These are phyloP conservation scores for Macrolepiota fuliginosa DNA, from an alignment of 768 basidiomycete genomes.

Conservation along the genomic window DNA sequence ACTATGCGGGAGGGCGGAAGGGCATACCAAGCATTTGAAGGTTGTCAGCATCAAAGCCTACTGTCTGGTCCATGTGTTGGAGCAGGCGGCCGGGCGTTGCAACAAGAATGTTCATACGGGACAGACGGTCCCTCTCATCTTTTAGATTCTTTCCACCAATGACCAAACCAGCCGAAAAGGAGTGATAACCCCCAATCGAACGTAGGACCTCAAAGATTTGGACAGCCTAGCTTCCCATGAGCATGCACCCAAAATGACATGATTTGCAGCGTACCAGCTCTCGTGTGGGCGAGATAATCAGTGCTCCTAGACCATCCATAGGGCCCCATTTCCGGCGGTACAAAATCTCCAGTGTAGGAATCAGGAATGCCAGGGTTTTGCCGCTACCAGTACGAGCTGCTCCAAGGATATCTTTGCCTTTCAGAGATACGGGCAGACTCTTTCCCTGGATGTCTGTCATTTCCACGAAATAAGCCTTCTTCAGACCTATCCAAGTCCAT, in stretches of 20 bases:
- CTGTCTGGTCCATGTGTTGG: slow-evolving; percentile 98
- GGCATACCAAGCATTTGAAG: slow-evolving; percentile 84
- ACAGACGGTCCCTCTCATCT: slow-evolving; percentile 85
- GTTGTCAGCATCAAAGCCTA: slow-evolving; percentile 89
- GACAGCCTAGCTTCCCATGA: slow-evolving; percentile 61
- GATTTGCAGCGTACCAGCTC: slow-evolving; percentile 64
- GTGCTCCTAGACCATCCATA: slow-evolving; percentile 85
- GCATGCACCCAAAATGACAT: neutral
- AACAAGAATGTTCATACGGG: slow-evolving; percentile 97
- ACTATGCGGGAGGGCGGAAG: neutral
- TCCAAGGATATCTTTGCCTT: slow-evolving; percentile 95
- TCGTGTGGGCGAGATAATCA: slow-evolving; percentile 92
- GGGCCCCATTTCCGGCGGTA: slow-evolving; percentile 93
- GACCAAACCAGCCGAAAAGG: slow-evolving; percentile 91
- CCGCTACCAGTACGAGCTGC: slow-evolving; percentile 95
- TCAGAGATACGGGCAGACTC: slow-evolving; percentile 86
- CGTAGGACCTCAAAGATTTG: slow-evolving; percentile 97
- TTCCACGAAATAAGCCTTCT: slow-evolving; percentile 79
- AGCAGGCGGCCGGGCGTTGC: slow-evolving; percentile 93
- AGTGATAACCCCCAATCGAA: slow-evolving; percentile 88
- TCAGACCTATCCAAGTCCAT: slow-evolving; percentile 55
- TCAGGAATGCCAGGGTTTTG: slow-evolving; percentile 94
- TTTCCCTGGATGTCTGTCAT: slow-evolving; percentile 93
- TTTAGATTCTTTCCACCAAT: slow-evolving; percentile 96
- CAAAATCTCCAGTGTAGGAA: slow-evolving; percentile 89